Percentiles rank a stretch among this genome's conserved stretches.
Conservation (phyloP, 306 rosid genomes). For the Elaeagnus macrophylla region DNA sequence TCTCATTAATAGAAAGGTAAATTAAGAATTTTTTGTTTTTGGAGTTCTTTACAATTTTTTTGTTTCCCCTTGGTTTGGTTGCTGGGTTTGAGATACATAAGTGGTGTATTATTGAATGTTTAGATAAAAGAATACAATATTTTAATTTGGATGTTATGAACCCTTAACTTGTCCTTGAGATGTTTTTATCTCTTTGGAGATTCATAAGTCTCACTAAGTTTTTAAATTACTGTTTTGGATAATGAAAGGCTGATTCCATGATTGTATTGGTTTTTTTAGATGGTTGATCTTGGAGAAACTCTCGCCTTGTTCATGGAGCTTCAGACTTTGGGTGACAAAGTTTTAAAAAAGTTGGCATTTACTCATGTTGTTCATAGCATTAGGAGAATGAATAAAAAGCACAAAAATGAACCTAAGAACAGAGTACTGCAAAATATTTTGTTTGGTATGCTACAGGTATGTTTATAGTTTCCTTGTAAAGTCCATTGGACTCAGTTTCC, state of each 20-base stretch:
- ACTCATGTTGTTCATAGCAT: slow-evolving; percentile 62
- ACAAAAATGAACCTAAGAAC: slow-evolving; percentile 66
- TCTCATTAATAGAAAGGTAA: slow-evolving; percentile 52
- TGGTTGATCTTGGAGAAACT: slow-evolving; percentile 48
- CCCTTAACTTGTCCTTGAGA: no score
- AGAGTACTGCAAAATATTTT: slow-evolving; percentile 67
- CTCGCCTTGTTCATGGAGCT: slow-evolving; percentile 69
- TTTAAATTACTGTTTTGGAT: no score
- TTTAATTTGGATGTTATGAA: no score
- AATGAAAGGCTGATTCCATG: neutral
- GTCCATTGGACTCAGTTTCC: neutral
- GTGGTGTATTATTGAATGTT: no score
- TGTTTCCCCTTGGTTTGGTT: neutral
- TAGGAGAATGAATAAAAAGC: slow-evolving; percentile 61
- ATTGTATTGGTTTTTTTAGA: slow-evolving; percentile 24
- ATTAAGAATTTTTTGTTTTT: neutral
- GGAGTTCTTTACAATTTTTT: neutral
- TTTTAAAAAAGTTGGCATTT: slow-evolving; percentile 49
- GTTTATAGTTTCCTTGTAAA: neutral
- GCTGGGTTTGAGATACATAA: neutral
- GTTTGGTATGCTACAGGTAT: slow-evolving; percentile 63
- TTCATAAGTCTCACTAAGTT: neutral
- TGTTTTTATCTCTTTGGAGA: neutral
- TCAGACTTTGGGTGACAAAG: slow-evolving; percentile 60
- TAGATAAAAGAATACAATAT: no score